Conservation (phyloP, 768 basidiomycete genomes). For the Russula sp. region DNA sequence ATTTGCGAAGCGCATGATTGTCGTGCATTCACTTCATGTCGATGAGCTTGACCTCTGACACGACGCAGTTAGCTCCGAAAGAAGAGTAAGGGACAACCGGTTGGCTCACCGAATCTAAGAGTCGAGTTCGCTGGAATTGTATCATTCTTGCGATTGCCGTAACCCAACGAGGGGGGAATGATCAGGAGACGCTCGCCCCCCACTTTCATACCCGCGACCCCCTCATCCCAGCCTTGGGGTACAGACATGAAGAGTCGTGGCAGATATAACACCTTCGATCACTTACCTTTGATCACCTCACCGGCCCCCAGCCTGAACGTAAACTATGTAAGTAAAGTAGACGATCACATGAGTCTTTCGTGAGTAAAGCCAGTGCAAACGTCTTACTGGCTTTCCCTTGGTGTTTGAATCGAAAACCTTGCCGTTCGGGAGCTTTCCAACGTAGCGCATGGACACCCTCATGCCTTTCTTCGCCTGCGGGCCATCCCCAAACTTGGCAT, state of each 20-base stretch:
- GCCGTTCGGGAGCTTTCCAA: conserved; percentile 79
- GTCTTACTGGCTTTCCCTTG: conserved; percentile 76
- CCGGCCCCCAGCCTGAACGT: conserved; percentile 74
- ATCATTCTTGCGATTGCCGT: conserved; percentile 55
- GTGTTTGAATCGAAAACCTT: conserved; percentile 74
- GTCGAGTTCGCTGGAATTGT: conserved; percentile 83
- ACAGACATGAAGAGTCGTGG: neutral
- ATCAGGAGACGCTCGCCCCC: conserved; percentile 80
- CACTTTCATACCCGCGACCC: conserved; percentile 86
- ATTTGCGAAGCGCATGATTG: neutral
- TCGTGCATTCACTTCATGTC: conserved; percentile 47
- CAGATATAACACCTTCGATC: conserved; percentile 4
- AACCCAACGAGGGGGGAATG: conserved; percentile 63
- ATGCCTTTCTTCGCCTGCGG: conserved; percentile 81
- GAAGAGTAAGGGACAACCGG: neutral
- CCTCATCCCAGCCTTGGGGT: conserved; percentile 77
- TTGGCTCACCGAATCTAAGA: conserved; percentile 64
- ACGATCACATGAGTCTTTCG: conserved; percentile 9
- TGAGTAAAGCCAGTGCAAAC: neutral
- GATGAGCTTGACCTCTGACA: conserved; percentile 63
- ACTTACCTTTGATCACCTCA: conserved; percentile 83
- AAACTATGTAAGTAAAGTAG: conserved; percentile 39
- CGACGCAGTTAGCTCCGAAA: conserved; percentile 8
- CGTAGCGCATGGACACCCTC: conserved; percentile 80
- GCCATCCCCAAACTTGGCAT: conserved; percentile 76